Conservation (phyloP, 1,139 yeast genomes). For the Debaryomyces psychrophilus region DNA sequence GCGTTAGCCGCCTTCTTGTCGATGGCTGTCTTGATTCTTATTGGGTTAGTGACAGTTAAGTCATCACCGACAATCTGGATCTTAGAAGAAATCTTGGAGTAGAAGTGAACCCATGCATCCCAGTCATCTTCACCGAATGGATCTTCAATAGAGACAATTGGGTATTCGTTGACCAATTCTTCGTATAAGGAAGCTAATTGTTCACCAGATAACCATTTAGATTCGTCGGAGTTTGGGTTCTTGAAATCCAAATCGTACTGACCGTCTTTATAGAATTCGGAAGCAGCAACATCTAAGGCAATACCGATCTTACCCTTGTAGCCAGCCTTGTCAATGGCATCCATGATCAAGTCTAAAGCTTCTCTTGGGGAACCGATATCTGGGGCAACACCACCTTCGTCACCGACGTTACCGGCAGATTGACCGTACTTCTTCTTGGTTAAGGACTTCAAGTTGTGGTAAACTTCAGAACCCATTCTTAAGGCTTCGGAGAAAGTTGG, state of each 20-base stretch:
- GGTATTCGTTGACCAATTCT: constrained; percentile 75
- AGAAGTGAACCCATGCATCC: constrained; percentile 88
- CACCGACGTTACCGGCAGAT: constrained; percentile 95
- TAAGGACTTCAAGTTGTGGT: constrained; percentile 82
- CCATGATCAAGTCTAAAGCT: constrained; percentile 85
- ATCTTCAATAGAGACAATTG: constrained; percentile 92
- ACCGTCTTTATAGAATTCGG: constrained; percentile 90
- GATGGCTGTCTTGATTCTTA: constrained; percentile 83
- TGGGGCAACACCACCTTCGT: constrained; percentile 98
- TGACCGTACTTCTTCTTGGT: constrained; percentile 88
- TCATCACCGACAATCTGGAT: constrained; percentile 91
- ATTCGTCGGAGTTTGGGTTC: constrained; percentile 80
- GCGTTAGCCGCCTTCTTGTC: constrained; percentile 89
- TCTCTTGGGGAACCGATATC: constrained; percentile 84
- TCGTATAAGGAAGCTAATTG: constrained; percentile 78
- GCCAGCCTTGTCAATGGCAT: constrained; percentile 82
- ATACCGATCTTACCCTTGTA: constrained; percentile 82
- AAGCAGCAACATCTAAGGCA: constrained; percentile 88
- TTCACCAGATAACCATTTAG: constrained; percentile 81
- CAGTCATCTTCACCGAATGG: constrained; percentile 97
- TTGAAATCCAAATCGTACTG: constrained; percentile 92
- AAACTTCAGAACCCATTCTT: constrained; percentile 89
- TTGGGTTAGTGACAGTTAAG: constrained; percentile 92
- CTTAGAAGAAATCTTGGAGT: constrained; percentile 59
- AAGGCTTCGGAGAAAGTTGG: constrained; percentile 81